Conservation (phyloP, 1,139 yeast species). For the Zygosaccharomyces pseudobailii region DNA sequence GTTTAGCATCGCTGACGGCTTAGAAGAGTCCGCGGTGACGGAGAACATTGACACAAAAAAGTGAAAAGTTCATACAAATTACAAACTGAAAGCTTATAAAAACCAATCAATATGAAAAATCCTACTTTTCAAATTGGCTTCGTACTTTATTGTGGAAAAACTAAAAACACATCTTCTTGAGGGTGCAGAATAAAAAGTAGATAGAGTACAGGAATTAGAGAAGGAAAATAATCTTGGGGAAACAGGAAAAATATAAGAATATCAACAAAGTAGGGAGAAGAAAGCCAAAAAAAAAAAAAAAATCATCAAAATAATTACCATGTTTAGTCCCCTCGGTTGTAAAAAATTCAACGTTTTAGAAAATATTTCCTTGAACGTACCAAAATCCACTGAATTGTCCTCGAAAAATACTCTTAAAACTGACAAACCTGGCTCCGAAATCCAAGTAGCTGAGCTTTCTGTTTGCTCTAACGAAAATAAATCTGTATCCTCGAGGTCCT, state of each 20-base stretch:
- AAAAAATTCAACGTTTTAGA: slow-evolving; percentile 12
- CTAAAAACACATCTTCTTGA: too few species aligned
- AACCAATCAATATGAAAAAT: neutral
- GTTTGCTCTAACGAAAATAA: slow-evolving; percentile 12
- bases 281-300: neutral
- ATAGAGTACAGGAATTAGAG: too few species aligned
- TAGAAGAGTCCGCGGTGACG: neutral
- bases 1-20: neutral
- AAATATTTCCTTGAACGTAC: slow-evolving; percentile 18
- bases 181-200: too few species aligned
- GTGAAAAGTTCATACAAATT: neutral
- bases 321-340: slow-evolving; percentile 7
- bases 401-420: slow-evolving; percentile 3
- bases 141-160: too few species aligned
- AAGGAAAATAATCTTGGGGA: too few species aligned
- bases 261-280: neutral
- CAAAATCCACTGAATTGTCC: slow-evolving; percentile 7
- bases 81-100: neutral
- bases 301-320: neutral
- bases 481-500: slow-evolving; percentile 16
- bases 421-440: neutral
- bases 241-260: too few species aligned
- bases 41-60: slow-evolving; percentile 1
- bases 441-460: neutral
- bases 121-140: too few species aligned